Conservation (phyloP, 1,284 basidiomycete genomes). For the Ustilago curta region DNA sequence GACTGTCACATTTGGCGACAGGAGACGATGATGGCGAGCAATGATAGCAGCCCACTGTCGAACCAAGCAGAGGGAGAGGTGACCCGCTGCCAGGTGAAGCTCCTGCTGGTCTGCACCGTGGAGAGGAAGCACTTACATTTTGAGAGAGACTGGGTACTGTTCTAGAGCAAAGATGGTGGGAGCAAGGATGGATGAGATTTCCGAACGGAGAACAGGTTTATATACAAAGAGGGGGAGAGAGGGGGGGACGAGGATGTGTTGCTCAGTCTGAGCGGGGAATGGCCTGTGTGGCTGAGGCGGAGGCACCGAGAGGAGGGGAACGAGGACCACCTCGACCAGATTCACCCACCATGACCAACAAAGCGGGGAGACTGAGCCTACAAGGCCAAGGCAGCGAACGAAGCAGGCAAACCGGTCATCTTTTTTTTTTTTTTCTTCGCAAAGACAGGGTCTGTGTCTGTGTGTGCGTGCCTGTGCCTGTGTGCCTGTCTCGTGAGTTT, state of each 20-base stretch:
- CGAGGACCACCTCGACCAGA: background rate
- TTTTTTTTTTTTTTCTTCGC: background rate
- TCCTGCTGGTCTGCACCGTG: background rate
- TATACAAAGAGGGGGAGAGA: slow-evolving; percentile 13
- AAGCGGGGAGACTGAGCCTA: background rate
- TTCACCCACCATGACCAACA: background rate
- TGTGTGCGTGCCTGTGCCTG: background rate
- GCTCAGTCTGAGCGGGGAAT: background rate
- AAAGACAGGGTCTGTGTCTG: background rate
- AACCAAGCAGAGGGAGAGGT: no score
- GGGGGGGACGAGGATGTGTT: background rate
- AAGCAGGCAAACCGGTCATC: slow-evolving; percentile 1
- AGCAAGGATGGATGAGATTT: slow-evolving; percentile 1
- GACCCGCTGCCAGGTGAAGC: no score
- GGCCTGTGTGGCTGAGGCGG: background rate
- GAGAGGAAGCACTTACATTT: slow-evolving; percentile 24
- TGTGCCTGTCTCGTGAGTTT: background rate
- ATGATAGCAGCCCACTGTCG: background rate
- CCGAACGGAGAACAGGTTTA: slow-evolving; percentile 20
- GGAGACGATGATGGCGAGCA: slow-evolving; percentile 1
- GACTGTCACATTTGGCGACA: background rate
- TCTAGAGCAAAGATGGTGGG: background rate
- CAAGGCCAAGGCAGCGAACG: background rate
- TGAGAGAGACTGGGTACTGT: slow-evolving; percentile 8
- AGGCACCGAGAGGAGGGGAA: background rate